Conservation (phyloP, 176 grass and related monocot species). For the Triticum timopheevii region DNA sequence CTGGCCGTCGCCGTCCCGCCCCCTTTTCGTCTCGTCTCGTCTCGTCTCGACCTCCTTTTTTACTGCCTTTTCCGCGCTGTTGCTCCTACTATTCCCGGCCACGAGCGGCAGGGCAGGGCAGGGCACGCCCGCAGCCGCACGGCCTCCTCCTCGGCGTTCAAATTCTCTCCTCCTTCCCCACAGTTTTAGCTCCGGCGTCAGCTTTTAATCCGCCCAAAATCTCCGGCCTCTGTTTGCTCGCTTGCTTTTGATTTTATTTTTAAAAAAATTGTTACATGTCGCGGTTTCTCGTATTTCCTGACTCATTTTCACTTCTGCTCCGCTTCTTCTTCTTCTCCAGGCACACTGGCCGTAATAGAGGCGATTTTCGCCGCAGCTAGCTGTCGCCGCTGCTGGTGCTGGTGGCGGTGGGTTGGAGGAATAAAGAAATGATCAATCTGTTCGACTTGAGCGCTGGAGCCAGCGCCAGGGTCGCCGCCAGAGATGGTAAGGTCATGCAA, state of each 20-base stretch:
- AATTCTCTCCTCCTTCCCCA: not conserved
- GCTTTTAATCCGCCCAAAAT: not conserved
- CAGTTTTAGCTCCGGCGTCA: not conserved
- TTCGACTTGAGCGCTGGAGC: conserved; percentile 51
- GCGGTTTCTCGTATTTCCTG: not conserved
- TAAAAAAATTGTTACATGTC: not conserved
- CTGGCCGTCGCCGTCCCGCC: no score
- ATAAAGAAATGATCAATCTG: conserved; percentile 57
- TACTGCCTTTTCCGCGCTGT: not conserved
- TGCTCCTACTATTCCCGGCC: not conserved
- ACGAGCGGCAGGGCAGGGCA: not conserved
- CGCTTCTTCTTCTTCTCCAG: not conserved
- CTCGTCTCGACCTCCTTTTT: not conserved
- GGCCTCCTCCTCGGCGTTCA: not conserved
- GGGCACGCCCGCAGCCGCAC: not conserved
- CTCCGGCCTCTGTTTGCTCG: not conserved
- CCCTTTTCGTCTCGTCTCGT: not conserved
- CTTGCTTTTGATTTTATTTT: not conserved
- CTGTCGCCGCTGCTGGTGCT: conserved; percentile 19
- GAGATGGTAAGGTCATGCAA: conserved; percentile 47
- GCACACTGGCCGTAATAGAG: conserved; percentile 13
- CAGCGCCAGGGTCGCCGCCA: conserved; percentile 39
- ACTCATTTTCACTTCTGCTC: not conserved
- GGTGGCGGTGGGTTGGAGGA: conserved; percentile 21
- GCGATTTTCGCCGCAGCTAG: conserved; percentile 11